Evolutionary conservation across 2,329 filamentous ascomycete genomes (phyloP).

Genomic region (Ustulina deusta): DNA sequence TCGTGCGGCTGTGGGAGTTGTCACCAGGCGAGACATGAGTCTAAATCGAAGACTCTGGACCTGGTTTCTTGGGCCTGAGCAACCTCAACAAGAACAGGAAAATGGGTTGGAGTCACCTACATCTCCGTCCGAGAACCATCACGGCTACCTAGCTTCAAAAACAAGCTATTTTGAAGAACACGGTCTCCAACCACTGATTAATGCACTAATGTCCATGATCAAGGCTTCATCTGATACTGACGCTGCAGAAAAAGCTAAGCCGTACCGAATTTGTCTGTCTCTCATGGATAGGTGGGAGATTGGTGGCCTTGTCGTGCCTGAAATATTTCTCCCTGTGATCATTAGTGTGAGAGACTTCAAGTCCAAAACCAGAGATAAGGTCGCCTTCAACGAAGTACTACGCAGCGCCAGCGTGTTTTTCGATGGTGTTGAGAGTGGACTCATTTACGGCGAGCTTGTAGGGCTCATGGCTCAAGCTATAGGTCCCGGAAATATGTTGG

Average conservation of each 20-base stretch:
- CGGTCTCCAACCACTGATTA: constrained; percentile 79
- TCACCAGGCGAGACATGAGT: constrained; percentile 94
- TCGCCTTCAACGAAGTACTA: constrained; percentile 85
- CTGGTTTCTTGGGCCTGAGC: constrained; percentile 90
- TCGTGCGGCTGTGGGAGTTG: constrained; percentile 85
- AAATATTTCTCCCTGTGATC: constrained; percentile 88
- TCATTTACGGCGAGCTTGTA: constrained; percentile 89
- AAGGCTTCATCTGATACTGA: constrained; percentile 61
- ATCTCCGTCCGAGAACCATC: constrained; percentile 57
- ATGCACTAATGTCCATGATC: constrained; percentile 82
- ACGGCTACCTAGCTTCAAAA: constrained; percentile 65
- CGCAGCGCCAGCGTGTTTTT: constrained; percentile 96
- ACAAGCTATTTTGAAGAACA: constrained; percentile 86
- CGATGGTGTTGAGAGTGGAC: constrained; percentile 92
- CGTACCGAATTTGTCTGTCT: constrained; percentile 92
- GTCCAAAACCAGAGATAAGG: constrained; percentile 69
- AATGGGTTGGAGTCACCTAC: constrained; percentile 59
- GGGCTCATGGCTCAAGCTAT: constrained; percentile 73
- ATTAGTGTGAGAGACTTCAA: constrained; percentile 83
- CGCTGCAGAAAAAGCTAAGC: constrained; percentile 78
- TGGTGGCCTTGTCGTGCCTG: constrained; percentile 86
- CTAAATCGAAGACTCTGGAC: constrained; percentile 94
- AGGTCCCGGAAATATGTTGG: constrained; percentile 57
- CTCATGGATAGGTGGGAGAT: constrained; percentile 99
- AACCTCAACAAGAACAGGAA: constrained; percentile 62